These are phyloP conservation scores for Boletus bicolor DNA, from an alignment of 768 basidiomycete genomes.

Conservation along the genomic window DNA sequence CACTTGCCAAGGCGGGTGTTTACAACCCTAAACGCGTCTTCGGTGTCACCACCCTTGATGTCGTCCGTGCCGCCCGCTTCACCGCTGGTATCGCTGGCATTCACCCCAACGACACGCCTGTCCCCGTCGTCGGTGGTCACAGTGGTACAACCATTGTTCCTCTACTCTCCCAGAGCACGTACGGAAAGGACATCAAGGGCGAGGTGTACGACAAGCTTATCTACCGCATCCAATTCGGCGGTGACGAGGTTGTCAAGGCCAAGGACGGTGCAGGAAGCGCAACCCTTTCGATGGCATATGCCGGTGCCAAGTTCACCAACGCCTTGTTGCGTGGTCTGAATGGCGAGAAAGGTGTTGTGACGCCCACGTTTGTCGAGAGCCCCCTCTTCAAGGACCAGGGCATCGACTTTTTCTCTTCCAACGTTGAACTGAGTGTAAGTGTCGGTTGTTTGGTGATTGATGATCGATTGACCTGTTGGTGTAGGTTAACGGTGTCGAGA, in stretches of 20 bases:
- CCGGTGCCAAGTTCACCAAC: slow-evolving; percentile 70
- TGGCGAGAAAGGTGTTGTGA: slow-evolving; percentile 67
- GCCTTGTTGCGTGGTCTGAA: slow-evolving; percentile 56
- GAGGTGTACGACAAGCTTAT: slow-evolving; percentile 78
- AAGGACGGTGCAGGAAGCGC: slow-evolving; percentile 85
- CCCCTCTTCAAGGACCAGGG: slow-evolving; percentile 81
- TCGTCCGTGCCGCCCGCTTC: slow-evolving; percentile 94
- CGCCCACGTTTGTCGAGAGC: slow-evolving; percentile 87
- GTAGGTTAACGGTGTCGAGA: slow-evolving; percentile 83
- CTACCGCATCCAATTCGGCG: slow-evolving; percentile 94
- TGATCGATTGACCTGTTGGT: slow-evolving; percentile 12
- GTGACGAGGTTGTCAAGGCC: slow-evolving; percentile 98
- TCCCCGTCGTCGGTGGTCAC: slow-evolving; percentile 95
- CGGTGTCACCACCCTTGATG: slow-evolving; percentile 97
- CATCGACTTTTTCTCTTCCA: slow-evolving; percentile 91
- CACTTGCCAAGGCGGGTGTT: slow-evolving; percentile 87
- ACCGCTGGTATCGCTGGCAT: slow-evolving; percentile 65
- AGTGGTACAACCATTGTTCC: slow-evolving; percentile 97
- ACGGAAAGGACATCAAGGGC: slow-evolving; percentile 71
- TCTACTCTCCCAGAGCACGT: slow-evolving; percentile 76
- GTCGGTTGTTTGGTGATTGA: neutral
- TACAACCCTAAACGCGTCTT: slow-evolving; percentile 89
- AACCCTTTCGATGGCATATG: slow-evolving; percentile 76
- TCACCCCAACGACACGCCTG: slow-evolving; percentile 60
- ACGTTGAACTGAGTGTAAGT: slow-evolving; percentile 89